Evolutionary conservation across 148 eudicot species (phyloP).

Genomic region (Hydrangea macrophylla): DNA sequence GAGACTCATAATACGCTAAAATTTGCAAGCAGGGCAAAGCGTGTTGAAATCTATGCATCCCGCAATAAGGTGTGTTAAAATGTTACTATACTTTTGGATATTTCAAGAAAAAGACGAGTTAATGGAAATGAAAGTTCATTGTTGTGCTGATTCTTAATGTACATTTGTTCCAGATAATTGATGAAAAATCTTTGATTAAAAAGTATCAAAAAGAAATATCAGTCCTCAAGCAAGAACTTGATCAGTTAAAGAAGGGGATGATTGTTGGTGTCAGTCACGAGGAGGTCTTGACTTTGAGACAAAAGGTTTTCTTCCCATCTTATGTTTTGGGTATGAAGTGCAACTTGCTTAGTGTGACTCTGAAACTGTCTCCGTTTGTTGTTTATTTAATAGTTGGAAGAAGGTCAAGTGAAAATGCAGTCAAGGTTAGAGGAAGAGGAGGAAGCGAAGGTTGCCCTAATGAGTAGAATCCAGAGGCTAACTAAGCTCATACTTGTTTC

Average conservation of each 20-base stretch:
- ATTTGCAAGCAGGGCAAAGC: slow-evolving; percentile 98
- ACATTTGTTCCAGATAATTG: slow-evolving; percentile 65
- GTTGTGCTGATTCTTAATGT: slow-evolving; percentile 11
- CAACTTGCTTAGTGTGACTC: too few species aligned
- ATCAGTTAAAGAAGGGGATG: slow-evolving; percentile 86
- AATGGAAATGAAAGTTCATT: not conserved
- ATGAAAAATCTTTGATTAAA: slow-evolving; percentile 94
- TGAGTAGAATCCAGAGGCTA: slow-evolving; percentile 98
- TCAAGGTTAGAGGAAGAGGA: slow-evolving; percentile 97
- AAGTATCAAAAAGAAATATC: slow-evolving; percentile 95
- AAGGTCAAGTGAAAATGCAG: slow-evolving; percentile 98
- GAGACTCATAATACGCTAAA: slow-evolving; percentile 96
- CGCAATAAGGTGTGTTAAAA: slow-evolving; percentile 68
- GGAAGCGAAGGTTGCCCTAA: slow-evolving; percentile 95
- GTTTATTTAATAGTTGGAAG: slow-evolving; percentile 66
- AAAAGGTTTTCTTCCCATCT: slow-evolving; percentile 53
- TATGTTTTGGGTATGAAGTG: not conserved
- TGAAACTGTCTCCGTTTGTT: not conserved
- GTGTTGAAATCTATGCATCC: slow-evolving; percentile 95
- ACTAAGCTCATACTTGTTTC: slow-evolving; percentile 97
- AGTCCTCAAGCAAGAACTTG: slow-evolving; percentile 81
- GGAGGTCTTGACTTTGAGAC: slow-evolving; percentile 74
- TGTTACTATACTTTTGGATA: not conserved
- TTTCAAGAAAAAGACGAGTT: not conserved
- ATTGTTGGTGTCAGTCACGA: slow-evolving; percentile 83